A percentile compares a stretch with the other conserved stretches of the same genome.
These are phyloP conservation scores for Haplosporangium gracile DNA, from an alignment of 192 early-diverging fungal genomes.

Conservation along the genomic window DNA sequence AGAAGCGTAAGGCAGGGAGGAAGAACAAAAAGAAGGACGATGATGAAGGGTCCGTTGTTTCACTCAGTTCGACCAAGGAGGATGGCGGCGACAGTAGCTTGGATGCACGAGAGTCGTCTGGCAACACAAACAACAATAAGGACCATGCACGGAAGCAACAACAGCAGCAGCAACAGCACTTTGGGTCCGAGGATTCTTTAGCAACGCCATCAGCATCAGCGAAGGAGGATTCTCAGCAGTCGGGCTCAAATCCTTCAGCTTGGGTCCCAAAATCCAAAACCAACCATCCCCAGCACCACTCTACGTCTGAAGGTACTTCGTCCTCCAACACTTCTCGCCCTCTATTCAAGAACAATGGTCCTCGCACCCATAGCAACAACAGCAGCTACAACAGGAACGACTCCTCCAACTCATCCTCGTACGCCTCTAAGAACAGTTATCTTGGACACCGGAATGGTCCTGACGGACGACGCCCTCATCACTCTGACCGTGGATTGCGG, in stretches of 20 bases:
- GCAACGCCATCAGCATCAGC: background rate
- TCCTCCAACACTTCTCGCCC: background rate
- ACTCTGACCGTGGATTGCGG: background rate
- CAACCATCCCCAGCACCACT: background rate
- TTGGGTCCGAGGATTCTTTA: no score
- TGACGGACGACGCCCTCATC: background rate
- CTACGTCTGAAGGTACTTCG: no score
- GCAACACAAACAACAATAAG: background rate
- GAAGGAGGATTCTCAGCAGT: background rate
- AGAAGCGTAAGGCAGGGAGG: constrained; percentile 28
- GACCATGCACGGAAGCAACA: no score
- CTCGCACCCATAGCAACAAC: background rate
- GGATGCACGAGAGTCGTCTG: background rate
- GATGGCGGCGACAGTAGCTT: background rate
- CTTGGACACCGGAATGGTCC: background rate
- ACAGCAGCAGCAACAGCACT: no score
- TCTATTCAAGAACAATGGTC: background rate
- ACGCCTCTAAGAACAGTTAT: background rate
- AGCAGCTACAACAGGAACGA: background rate
- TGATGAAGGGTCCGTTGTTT: constrained; percentile 15
- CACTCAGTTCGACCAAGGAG: constrained; percentile 9
- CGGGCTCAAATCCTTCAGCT: background rate
- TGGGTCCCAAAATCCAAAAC: constrained; percentile 19
- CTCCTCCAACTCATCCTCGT: background rate
- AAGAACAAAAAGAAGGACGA: constrained; percentile 38